Evolutionary conservation across 2,329 filamentous ascomycete genomes (phyloP), one percentile per base, ranked within the genome.

Genomic region (Diaporthe amygdali): DNA sequence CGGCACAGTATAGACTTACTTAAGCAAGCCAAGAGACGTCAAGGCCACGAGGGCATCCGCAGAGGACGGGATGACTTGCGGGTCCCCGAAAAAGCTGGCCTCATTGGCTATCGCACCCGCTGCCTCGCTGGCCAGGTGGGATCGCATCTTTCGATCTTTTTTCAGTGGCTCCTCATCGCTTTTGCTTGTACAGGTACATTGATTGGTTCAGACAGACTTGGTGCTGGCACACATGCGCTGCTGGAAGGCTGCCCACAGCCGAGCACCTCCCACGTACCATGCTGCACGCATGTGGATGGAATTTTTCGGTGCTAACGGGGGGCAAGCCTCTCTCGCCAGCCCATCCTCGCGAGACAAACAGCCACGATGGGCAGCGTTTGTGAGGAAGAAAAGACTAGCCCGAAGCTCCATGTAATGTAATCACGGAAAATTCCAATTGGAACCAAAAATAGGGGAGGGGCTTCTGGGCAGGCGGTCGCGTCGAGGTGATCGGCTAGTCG

Each of bases 41-140:
- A 59, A 59, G 49, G 66, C 52, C 66, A 59, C 52, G 52, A 68
- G 52, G 66, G 66, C 66, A 68, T 49, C 66, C 66, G 25, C 66
- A 47, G 41, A 32, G 39, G 32, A 41, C 30, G 25, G 66, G 46
- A 37, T 41, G 52, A 68, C 41, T 64, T 59, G 52, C 55, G 66
- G 52, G 66, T 41, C 52, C 15, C 32, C n/a, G 34, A 22, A 27
- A 30, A 9, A 44, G 10, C 37, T 12, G 27, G 46, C 63, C 34
- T 44, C 15, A 54, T 66, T 66, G 63, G 63, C 63, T 25, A 14
- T 25, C 30, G 44, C 59, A 64, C 8, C 59, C 59, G 47, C 47
- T 54, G 49, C 25, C 34, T 37, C 27, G 66, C 54, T 68, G 51
- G 66, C 52, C 44, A 51, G 52, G 52, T 59, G 66, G 66, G 32